These are phyloP conservation scores for Dioscorea zingiberensis DNA, from an alignment of 106 monocot species.

Conservation along the genomic window DNA sequence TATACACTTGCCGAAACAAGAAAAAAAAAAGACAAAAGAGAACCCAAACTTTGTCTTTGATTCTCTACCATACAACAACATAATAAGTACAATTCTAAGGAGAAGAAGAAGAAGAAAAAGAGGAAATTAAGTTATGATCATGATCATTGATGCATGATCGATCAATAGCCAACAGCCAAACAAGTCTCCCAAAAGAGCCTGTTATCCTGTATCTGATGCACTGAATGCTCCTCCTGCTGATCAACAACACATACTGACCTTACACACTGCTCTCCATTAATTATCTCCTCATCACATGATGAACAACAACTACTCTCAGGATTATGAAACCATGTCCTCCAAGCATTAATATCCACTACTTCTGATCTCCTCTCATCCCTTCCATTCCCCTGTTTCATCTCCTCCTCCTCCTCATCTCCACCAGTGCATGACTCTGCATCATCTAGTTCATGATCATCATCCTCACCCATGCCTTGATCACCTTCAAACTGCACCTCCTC, in stretches of 20 bases:
- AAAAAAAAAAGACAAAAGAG: too few species aligned
- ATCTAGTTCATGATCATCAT: background rate
- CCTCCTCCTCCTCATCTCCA: background rate
- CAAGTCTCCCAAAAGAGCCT: conserved; percentile 7
- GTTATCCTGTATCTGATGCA: background rate
- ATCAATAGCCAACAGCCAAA: background rate
- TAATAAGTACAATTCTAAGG: too few species aligned
- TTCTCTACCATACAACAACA: too few species aligned
- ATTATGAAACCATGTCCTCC: too few species aligned
- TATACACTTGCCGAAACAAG: too few species aligned
- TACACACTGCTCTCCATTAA: background rate
- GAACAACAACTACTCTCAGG: too few species aligned
- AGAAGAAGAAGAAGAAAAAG: too few species aligned
- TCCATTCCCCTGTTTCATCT: background rate
- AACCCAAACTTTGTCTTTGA: too few species aligned
- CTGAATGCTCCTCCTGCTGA: background rate
- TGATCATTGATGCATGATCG: background rate
- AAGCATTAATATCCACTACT: background rate
- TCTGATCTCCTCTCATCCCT: background rate
- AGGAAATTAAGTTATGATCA: too few species aligned
- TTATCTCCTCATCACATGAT: too few species aligned
- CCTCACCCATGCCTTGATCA: background rate
- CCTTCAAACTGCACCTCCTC: background rate
- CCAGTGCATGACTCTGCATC: conserved; percentile 7
- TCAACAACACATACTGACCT: too few species aligned